Evolutionary conservation across 2,329 filamentous ascomycete genomes (phyloP), one percentile per base, ranked within the genome.

Genomic region (Talaromyces sp.): DNA sequence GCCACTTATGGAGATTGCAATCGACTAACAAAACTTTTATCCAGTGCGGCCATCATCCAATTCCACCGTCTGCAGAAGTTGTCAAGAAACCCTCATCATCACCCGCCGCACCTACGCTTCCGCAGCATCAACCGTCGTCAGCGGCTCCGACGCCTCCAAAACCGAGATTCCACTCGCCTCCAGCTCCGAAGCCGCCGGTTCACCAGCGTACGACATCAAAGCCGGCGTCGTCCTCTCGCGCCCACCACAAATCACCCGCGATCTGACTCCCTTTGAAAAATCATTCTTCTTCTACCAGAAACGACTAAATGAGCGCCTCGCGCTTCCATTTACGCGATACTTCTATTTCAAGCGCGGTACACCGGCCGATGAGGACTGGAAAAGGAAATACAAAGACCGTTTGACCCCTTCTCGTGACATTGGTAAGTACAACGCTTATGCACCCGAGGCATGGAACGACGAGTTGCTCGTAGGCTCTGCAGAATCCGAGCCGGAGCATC

Each of bases 271-370:
- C 12, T 98, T 99, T 78, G 95, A 99, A 78, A 90, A 92, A 73
- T 84, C 93, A 67, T 98, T 89, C 80, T 96, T 89, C 82, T 92
- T 99, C 75, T 99, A 99, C 81, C 95, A 99, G 80, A 93, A 93
- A 71, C 92, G 95, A 14, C 84, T 99, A 65, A 96, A 98, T 77
- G 95, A 99, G 82, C 90, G 95, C 48, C 84, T 96, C 59, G 87
- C 88, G 21, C 84, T 95, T 4, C 91, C 93, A 1, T 99, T 98
- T 77, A 90, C 90, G 62, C 87, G 90, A 68, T 90, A 90, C 75
- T 95, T 98, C 80, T 99, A 96, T 84, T 96, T 93, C 85, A 96
- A 96, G 82, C 88, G 88, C 69, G 91, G 91, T 73, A 96, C 93
- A 11, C 88, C 92, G 1, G 83, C 86, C 8, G 90, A 93, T 68